Evolutionary conservation across 306 rosid species (phyloP).

Genomic region (Hippophae tibetana): DNA sequence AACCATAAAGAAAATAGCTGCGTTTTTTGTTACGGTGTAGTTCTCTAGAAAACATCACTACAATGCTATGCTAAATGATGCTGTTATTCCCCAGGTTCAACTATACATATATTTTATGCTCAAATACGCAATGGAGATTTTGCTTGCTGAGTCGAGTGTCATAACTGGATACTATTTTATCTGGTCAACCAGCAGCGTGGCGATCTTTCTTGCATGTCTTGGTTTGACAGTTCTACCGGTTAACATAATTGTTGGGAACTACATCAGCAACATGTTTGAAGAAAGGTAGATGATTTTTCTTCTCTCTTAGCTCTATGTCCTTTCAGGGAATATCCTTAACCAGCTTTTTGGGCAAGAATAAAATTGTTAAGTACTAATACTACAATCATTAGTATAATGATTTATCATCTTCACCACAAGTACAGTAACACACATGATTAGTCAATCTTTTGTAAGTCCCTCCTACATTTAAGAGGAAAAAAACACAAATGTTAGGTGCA

Average conservation of each 20-base stretch:
- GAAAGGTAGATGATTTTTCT: slow-evolving; percentile 43
- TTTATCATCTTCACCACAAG: no score
- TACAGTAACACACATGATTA: no score
- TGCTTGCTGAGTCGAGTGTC: slow-evolving; percentile 85
- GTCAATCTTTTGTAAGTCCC: no score
- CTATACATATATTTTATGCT: slow-evolving; percentile 83
- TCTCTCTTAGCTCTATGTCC: not conserved
- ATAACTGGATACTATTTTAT: slow-evolving; percentile 71
- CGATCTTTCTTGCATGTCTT: slow-evolving; percentile 89
- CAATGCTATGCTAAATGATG: not conserved
- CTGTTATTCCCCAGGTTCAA: slow-evolving; percentile 55
- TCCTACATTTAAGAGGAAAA: no score
- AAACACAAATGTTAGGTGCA: no score
- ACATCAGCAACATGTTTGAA: slow-evolving; percentile 80
- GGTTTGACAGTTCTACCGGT: slow-evolving; percentile 92
- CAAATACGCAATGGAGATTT: slow-evolving; percentile 83
- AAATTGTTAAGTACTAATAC: no score
- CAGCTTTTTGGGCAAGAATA: not conserved
- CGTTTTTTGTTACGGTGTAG: no score
- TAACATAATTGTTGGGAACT: slow-evolving; percentile 74
- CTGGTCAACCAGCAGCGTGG: slow-evolving; percentile 77
- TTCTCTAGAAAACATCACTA: no score
- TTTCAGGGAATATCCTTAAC: not conserved
- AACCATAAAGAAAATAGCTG: no score
- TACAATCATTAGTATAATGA: no score